Base-by-base conservation (phyloP, 352 stramenopile species). In the Phytophthora podocarpi region DNA sequence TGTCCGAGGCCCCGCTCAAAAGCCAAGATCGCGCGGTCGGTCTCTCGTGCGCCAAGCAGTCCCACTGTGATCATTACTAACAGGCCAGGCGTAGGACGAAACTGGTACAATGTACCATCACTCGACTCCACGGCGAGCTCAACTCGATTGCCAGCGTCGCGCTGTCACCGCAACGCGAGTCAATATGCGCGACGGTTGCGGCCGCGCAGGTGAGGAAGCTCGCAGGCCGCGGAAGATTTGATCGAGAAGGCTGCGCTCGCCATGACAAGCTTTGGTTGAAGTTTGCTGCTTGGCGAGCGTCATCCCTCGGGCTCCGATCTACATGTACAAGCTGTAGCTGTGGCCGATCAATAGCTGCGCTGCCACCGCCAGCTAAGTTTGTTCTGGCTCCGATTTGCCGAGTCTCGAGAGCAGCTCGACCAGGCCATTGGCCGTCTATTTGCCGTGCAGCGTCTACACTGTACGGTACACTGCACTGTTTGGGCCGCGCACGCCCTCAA, bases 61-160 rank as follows among this genome's bases (percentile, higher is more conserved):
- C 59, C 65, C 60, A 70, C 65, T 8, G 49, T 57, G 54, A 70
- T 70, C 60, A 67, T 70, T 74, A 70, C 59, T 60, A 43, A 74
- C 66, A 20, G 20, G 50, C 18, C 64, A 69, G 59, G 53, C 48
- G 51, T 48, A 47, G 43, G 54, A 70, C 54, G 45, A 54, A 52
- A 52, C 28, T 13, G 13, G 24, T 24, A 13, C 41, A 35, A 8
- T 26, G 9, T 49, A 23, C 24, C 21, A 32, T 4, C 28, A 23
- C 32, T 48, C 53, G 41, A 39, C 43, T 64, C 34, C 35, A 50
- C 40, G 5, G 21, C 13, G n/a, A 24, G n/a, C 41, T 42, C 64
- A 68, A 64, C 58, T 45, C 23, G 24, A 64, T 54, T 50, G 51
- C 37, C 58, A 68, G 64, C 64, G 28, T 9, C 46, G 51, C 36